Percentiles rank a stretch among this genome's conserved stretches.
These are phyloP conservation scores for Lasiodiplodia hormozganensis DNA, from an alignment of 2,329 filamentous ascomycete species.

Conservation along the genomic window DNA sequence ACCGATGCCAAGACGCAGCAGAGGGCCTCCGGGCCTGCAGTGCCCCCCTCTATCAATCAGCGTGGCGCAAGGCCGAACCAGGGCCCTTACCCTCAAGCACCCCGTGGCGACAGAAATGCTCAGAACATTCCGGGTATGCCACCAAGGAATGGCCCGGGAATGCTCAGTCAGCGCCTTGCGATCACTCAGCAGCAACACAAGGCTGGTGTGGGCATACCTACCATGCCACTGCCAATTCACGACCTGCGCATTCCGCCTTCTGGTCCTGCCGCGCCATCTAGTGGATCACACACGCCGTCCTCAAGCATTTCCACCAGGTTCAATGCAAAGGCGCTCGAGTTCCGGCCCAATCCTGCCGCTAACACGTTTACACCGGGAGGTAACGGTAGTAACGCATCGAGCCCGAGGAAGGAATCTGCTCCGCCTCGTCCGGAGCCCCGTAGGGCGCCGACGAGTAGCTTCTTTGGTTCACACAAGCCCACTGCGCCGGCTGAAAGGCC, in stretches of 20 bases:
- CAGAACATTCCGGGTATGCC: conserved; percentile 50
- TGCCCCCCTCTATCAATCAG: conserved; percentile 35
- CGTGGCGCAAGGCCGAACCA: conserved; percentile 19
- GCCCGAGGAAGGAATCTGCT: conserved; percentile 65
- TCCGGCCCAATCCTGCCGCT: conserved; percentile 83
- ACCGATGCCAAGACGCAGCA: conserved; percentile 44
- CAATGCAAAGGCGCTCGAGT: conserved; percentile 73
- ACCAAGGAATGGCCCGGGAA: conserved; percentile 50
- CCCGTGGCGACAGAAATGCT: conserved; percentile 24
- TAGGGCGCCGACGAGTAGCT: conserved; percentile 51
- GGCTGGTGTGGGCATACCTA: conserved; percentile 48
- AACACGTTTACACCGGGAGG: conserved; percentile 78
- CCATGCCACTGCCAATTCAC: conserved; percentile 64
- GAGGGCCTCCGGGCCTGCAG: conserved; percentile 38
- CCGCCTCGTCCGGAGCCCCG: conserved; percentile 40
- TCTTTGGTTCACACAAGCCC: conserved; percentile 75
- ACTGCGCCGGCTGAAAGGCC: conserved; percentile 64
- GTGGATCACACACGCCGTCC: conserved; percentile 58
- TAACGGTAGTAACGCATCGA: conserved; percentile 70
- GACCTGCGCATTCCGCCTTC: conserved; percentile 76
- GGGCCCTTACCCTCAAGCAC: conserved; percentile 25
- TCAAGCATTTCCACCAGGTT: conserved; percentile 62
- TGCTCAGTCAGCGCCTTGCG: conserved; percentile 59
- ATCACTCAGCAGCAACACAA: conserved; percentile 62
- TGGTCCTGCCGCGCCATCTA: conserved; percentile 67